A percentile compares a stretch with the other conserved stretches of the same genome.
Evolutionary conservation across 495 filamentous ascomycete species (phyloP).

Genomic region (Usnea hakonensis): DNA sequence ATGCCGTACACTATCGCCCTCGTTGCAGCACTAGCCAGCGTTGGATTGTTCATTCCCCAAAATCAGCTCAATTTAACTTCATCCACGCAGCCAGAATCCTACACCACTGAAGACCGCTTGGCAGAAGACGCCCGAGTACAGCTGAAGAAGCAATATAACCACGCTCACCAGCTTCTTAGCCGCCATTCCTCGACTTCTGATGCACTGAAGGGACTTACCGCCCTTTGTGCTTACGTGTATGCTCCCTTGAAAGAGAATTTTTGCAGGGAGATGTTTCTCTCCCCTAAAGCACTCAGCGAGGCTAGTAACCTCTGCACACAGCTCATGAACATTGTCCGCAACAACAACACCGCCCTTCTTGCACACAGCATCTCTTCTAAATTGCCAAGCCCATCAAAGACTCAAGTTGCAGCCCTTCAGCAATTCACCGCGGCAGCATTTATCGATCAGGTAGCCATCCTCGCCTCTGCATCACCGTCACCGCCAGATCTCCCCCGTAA

Average conservation of each 20-base stretch:
- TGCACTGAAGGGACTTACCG: conserved; percentile 81
- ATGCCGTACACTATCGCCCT: conserved; percentile 82
- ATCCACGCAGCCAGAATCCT: conserved; percentile 39
- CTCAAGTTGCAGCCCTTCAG: conserved; percentile 73
- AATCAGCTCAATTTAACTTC: conserved; percentile 58
- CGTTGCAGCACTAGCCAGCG: conserved; percentile 79
- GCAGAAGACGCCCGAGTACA: conserved; percentile 60
- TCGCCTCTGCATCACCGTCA: conserved; percentile 71
- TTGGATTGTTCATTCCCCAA: conserved; percentile 80
- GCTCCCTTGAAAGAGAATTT: conserved; percentile 61
- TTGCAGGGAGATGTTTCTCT: conserved; percentile 74
- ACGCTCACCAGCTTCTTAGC: conserved; percentile 69
- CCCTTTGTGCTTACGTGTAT: conserved; percentile 75
- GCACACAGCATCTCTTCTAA: conserved; percentile 48
- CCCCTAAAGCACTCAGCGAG: conserved; percentile 78
- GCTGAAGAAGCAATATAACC: conserved; percentile 61
- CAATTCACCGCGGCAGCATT: conserved; percentile 90
- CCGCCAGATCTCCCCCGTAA: conserved; percentile 64
- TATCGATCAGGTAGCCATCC: conserved; percentile 91
- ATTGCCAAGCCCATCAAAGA: conserved; percentile 60
- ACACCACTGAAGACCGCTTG: conserved; percentile 57
- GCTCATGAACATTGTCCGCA: conserved; percentile 68
- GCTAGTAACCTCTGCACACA: conserved; percentile 74
- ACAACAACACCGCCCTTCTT: conserved; percentile 63
- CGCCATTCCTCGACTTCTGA: conserved; percentile 76